A percentile compares a stretch with the other conserved stretches of the same genome.
These are phyloP conservation scores for Colletotrichum musicola DNA, from an alignment of 2,329 filamentous ascomycete species.

Conservation along the genomic window DNA sequence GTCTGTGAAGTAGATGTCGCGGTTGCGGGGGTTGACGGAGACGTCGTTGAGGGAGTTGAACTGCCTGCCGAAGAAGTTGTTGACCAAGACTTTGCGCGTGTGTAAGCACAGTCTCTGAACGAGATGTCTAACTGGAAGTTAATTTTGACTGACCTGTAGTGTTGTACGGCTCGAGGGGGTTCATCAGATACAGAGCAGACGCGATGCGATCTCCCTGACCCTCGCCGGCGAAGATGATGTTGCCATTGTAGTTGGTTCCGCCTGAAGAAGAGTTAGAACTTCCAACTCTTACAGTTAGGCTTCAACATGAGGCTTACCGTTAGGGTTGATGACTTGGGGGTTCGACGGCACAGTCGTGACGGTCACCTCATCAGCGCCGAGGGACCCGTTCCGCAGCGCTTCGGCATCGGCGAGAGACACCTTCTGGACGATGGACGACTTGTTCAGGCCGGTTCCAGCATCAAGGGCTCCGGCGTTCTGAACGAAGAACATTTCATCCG, in stretches of 20 bases:
- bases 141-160: slow-evolving; percentile 54
- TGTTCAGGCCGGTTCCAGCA: slow-evolving; percentile 63
- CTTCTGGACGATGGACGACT: slow-evolving; percentile 64
- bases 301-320: slow-evolving; percentile 51
- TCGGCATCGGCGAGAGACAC: slow-evolving; percentile 59
- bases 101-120: background rate
- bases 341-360: slow-evolving; percentile 56
- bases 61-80: slow-evolving; percentile 70
- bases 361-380: slow-evolving; percentile 54
- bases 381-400: slow-evolving; percentile 52
- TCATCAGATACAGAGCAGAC: slow-evolving; percentile 57
- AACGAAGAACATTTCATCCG: slow-evolving; percentile 67
- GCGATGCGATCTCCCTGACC: slow-evolving; percentile 60
- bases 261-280: slow-evolving; percentile 47
- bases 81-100: slow-evolving; percentile 59
- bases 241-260: slow-evolving; percentile 62
- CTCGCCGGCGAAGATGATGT: slow-evolving; percentile 63
- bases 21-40: slow-evolving; percentile 63
- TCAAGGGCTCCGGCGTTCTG: slow-evolving; percentile 62
- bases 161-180: slow-evolving; percentile 62
- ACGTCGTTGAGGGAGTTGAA: slow-evolving; percentile 74
- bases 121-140: no score
- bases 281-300: no score
- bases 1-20: slow-evolving; percentile 76
- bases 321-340: slow-evolving; percentile 63